Conservation (phyloP, 768 basidiomycete species). For the Lenzites betulinus region DNA sequence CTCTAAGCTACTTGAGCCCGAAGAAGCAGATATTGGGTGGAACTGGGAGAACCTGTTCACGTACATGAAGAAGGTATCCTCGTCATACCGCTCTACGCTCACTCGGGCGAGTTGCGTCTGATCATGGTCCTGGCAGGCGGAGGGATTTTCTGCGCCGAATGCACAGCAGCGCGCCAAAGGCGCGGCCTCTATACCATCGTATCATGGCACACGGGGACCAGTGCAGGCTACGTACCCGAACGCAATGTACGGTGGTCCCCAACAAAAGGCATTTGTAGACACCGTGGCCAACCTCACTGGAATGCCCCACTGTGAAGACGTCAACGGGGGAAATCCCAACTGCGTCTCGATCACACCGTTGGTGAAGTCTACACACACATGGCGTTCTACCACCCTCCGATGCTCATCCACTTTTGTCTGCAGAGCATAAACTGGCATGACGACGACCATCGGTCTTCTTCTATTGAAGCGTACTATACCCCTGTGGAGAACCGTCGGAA, state of each 20-base stretch:
- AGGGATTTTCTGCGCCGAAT: constrained; percentile 50
- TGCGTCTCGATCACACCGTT: constrained; percentile 57
- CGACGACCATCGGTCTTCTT: constrained; percentile 55
- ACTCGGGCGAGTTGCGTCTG: not conserved
- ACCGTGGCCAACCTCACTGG: constrained; percentile 51
- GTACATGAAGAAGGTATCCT: constrained; percentile 34
- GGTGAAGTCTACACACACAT: constrained; percentile 31
- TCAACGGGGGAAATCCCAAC: constrained; percentile 58
- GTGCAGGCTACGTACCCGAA: constrained; percentile 55
- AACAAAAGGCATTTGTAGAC: constrained; percentile 45
- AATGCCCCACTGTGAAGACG: constrained; percentile 47
- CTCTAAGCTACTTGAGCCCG: constrained; percentile 27
- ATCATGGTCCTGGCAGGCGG: constrained; percentile 38
- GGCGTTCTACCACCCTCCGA: too few species aligned
- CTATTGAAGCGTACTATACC: constrained; percentile 54
- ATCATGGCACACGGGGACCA: constrained; percentile 56
- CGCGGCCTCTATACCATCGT: constrained; percentile 42
- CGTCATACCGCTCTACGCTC: too few species aligned
- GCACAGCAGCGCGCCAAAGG: constrained; percentile 46
- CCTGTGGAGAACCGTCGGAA: constrained; percentile 49
- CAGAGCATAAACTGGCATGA: constrained; percentile 37
- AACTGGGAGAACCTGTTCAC: constrained; percentile 33
- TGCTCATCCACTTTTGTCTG: too few species aligned
- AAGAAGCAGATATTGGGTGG: constrained; percentile 29
- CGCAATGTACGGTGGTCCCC: constrained; percentile 47